These are phyloP conservation scores for Cinnamomum micranthum DNA, from an alignment of 164 flowering plant genomes.

Conservation along the genomic window DNA sequence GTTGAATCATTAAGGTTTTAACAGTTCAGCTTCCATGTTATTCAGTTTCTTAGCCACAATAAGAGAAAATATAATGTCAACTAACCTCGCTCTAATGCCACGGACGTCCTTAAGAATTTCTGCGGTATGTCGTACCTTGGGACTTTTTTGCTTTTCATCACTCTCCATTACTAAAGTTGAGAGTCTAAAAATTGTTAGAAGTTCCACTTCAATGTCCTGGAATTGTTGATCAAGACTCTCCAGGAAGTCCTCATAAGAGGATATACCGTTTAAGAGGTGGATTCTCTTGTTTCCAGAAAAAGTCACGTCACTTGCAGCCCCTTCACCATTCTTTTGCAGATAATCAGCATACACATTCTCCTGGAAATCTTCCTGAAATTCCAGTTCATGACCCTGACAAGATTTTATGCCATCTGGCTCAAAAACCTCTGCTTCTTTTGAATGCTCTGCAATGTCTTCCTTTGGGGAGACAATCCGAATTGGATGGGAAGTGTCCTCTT, in stretches of 20 bases:
- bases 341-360: constrained; percentile 1
- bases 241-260: constrained; percentile 54
- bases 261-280: constrained; percentile 25
- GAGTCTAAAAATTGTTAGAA: constrained; percentile 42
- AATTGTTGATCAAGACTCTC: constrained; percentile 57
- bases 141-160: constrained; percentile 38
- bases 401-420: constrained; percentile 5
- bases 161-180: constrained; percentile 40
- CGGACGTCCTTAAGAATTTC: constrained; percentile 51
- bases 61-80: neutral
- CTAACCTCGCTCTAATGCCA: constrained; percentile 52
- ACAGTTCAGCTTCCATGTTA: neutral
- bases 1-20: neutral
- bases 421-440: constrained; percentile 13
- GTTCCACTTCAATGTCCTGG: constrained; percentile 50
- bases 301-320: neutral
- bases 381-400: constrained; percentile 18
- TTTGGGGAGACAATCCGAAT: constrained; percentile 58
- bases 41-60: neutral
- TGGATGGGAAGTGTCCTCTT: constrained; percentile 30
- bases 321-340: constrained; percentile 11
- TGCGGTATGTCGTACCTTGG: constrained; percentile 38
- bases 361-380: constrained; percentile 8
- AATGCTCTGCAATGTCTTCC: constrained; percentile 24
- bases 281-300: constrained; percentile 17